phyloP scores from a whole-genome alignment of 768 basidiomycete species.

The Lentinula sp. region DNA sequence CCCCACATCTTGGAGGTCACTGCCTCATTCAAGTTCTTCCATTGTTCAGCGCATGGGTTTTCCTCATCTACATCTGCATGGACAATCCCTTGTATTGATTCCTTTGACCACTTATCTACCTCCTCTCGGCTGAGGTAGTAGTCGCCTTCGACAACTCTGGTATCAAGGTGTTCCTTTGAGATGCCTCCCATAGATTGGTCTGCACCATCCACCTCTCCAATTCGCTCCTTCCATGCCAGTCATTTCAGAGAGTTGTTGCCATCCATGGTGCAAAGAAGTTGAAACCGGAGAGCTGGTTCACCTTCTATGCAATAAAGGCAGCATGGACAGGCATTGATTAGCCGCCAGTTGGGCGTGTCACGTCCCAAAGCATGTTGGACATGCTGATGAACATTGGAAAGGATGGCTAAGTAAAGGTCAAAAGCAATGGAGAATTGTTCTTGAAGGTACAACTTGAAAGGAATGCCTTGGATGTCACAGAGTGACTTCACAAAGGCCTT shows the following conservation, averaged over 20 bases:
- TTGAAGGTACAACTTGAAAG: constrained; percentile 3
- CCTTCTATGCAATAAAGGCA: constrained; percentile 11
- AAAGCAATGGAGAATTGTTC: constrained; percentile 8
- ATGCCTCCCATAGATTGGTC: neutral
- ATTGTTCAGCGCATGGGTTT: constrained; percentile 12
- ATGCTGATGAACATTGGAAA: neutral
- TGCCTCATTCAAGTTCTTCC: constrained; percentile 12
- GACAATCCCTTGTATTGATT: neutral
- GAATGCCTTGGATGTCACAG: constrained; percentile 12
- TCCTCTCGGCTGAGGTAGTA: constrained; percentile 15
- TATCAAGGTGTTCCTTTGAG: constrained; percentile 10
- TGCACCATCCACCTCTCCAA: neutral
- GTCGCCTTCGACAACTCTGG: constrained; percentile 6
- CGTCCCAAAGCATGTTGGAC: constrained; percentile 7
- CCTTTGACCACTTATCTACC: constrained; percentile 17
- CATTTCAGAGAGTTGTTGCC: constrained; percentile 12
- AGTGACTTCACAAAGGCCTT: constrained; percentile 15
- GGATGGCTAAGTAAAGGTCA: constrained; percentile 12
- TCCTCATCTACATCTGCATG: neutral
- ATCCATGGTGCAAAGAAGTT: constrained; percentile 8
- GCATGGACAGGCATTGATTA: constrained; percentile 11
- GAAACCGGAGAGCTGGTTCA: constrained; percentile 6
- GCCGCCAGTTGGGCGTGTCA: constrained; percentile 10
- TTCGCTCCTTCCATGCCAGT: neutral
- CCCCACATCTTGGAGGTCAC: constrained; percentile 13